Base-by-base conservation (phyloP, 2,329 filamentous ascomycete genomes). In the Coleophoma cylindrospora region DNA sequence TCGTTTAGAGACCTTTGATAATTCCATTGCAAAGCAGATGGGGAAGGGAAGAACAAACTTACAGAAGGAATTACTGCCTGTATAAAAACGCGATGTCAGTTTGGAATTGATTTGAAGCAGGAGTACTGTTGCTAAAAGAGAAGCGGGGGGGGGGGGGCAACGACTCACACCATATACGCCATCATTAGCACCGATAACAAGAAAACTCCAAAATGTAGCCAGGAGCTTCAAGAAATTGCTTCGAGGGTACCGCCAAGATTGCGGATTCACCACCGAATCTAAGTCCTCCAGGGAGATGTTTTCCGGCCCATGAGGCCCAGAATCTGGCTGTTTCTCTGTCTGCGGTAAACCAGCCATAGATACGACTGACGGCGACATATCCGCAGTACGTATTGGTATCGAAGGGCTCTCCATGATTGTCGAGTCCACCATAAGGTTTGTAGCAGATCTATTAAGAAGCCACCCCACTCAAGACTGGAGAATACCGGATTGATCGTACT, bases 151-250 rank as follows among this genome's bases (percentile, higher is more conserved):
- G 19, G 2, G 3, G 19, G 19, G 19, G 34, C 34, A 37, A 37
- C 2, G 12, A 37, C 34, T 12, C 34, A 37, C 37, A 19, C 83
- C 83, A 40, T 81, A 74, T 13, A 79, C 80, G n/a, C 77, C 84
- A 66, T 89, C 86, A 57, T 86, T 86, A 68, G 84, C 76, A 11
- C 86, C 86, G 73, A 86, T 81, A 21, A 86, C 70, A 19, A 83
- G 68, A 56, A 89, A 81, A 6, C 76, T 74, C 65, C 77, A 80
- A 56, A 84, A 79, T 4, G 81, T 77, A 1, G 79, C 73, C 15
- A 79, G 63, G 52, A 38, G 54, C 55, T 38, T 14, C 13, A 41
- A 19, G 11, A 19, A 3, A 41, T 41, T 41, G 13, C 14, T 19
- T 6, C 13, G 13, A 19, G 38, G 38, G 14, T 14, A n/a, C 17